Evolutionary conservation across 176 grass and related monocot genomes (phyloP).

Genomic region (Guadua angustifolia): DNA sequence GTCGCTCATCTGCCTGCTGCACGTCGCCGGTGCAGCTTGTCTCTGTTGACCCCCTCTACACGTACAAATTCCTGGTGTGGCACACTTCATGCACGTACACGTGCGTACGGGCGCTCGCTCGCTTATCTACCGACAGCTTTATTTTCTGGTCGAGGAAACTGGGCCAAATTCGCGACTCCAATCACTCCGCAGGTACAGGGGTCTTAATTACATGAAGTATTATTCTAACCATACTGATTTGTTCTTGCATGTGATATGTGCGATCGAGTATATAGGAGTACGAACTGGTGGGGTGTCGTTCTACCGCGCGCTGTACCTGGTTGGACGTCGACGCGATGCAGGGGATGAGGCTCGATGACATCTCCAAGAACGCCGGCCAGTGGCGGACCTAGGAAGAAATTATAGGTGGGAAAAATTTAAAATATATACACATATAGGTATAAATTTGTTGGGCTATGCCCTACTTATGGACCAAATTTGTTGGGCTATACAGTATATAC

Average conservation of each 20-base stretch:
- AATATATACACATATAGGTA: too few relatives aligned
- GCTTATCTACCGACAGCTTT: neutral
- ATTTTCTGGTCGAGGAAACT: neutral
- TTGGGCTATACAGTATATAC: too few relatives aligned
- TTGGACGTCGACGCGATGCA: constrained; percentile 69
- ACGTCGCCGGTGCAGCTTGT: constrained; percentile 63
- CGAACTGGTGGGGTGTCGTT: constrained; percentile 62
- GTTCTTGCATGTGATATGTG: neutral
- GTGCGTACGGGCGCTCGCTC: too few relatives aligned
- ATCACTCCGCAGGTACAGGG: too few relatives aligned
- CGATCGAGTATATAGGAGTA: constrained; percentile 61
- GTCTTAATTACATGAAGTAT: neutral
- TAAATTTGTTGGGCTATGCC: too few relatives aligned
- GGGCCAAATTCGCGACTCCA: neutral
- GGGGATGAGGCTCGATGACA: constrained; percentile 75
- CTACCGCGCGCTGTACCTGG: constrained; percentile 80
- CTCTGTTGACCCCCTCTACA: constrained; percentile 76
- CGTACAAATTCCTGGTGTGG: constrained; percentile 74
- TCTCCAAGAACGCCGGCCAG: constrained; percentile 71
- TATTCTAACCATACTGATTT: neutral
- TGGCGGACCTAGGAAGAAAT: too few relatives aligned
- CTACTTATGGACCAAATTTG: too few relatives aligned
- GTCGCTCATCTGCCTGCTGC: constrained; percentile 82
- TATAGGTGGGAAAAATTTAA: too few relatives aligned
- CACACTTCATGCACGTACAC: too few relatives aligned